Conservation (phyloP, 2,329 filamentous ascomycete species). For the Aschersonia sp. region DNA sequence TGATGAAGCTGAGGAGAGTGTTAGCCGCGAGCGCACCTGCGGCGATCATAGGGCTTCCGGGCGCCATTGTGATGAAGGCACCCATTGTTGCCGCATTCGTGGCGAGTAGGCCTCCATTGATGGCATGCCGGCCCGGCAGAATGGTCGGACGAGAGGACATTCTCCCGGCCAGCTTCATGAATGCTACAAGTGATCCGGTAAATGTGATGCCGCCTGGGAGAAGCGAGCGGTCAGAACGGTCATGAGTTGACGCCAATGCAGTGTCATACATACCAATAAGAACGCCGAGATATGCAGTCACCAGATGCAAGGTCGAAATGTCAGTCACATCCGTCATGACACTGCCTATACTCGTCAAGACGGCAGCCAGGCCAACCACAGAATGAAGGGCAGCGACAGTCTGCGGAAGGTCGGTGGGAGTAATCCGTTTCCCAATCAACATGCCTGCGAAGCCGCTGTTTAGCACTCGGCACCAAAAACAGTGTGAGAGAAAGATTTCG, state of each 20-base stretch:
- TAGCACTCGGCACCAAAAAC: neutral
- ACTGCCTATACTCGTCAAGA: constrained; percentile 77
- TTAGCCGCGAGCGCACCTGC: constrained; percentile 66
- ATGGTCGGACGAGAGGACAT: constrained; percentile 67
- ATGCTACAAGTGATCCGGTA: constrained; percentile 80
- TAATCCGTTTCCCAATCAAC: constrained; percentile 73
- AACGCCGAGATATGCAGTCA: constrained; percentile 76
- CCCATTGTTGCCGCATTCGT: constrained; percentile 74
- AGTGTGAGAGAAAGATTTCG: neutral
- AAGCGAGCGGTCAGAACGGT: constrained; percentile 53
- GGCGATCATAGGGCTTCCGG: constrained; percentile 64
- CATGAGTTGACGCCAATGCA: neutral
- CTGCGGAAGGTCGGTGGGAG: constrained; percentile 75
- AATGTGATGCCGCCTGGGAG: constrained; percentile 62
- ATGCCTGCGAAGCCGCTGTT: constrained; percentile 30
- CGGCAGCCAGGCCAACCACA: constrained; percentile 77
- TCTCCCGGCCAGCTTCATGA: constrained; percentile 69
- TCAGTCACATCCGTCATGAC: constrained; percentile 62
- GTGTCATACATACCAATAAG: constrained; percentile 48
- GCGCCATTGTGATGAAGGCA: constrained; percentile 68
- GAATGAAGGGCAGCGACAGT: constrained; percentile 83
- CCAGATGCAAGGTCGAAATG: constrained; percentile 65
- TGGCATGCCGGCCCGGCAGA: constrained; percentile 58
- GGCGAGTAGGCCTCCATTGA: constrained; percentile 63
- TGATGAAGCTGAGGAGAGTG: constrained; percentile 64